These are phyloP conservation scores for Fusarium poae DNA, from an alignment of 2,329 filamentous ascomycete species.

Conservation along the genomic window DNA sequence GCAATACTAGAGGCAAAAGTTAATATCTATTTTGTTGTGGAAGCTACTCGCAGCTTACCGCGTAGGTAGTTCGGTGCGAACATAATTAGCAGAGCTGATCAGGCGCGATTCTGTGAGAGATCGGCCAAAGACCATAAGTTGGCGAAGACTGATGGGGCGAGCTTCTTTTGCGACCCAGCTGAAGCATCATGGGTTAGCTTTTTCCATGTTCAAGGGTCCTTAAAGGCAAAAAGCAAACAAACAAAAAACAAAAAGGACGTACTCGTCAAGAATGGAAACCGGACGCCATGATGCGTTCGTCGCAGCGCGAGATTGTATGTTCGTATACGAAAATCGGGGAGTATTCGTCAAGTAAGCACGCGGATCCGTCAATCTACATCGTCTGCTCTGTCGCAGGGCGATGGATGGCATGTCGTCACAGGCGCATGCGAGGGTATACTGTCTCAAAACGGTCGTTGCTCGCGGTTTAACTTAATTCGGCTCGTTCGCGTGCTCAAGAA, in stretches of 20 bases:
- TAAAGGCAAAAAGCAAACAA: background rate
- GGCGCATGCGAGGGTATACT: slow-evolving; percentile 52
- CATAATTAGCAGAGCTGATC: slow-evolving; percentile 96
- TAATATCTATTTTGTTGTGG: slow-evolving; percentile 10
- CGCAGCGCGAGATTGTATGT: slow-evolving; percentile 38
- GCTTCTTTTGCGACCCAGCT: slow-evolving; percentile 96
- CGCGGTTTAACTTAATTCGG: slow-evolving; percentile 12
- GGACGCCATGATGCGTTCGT: slow-evolving; percentile 68
- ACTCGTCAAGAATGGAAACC: slow-evolving; percentile 75
- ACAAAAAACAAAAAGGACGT: slow-evolving; percentile 48
- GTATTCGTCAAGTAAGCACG: slow-evolving; percentile 32
- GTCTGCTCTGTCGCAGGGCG: slow-evolving; percentile 61
- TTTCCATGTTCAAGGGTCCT: background rate
- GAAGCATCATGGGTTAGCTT: slow-evolving; percentile 41
- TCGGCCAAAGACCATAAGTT: slow-evolving; percentile 96
- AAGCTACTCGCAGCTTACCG: slow-evolving; percentile 44
- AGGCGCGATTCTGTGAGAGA: slow-evolving; percentile 91
- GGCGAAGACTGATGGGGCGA: slow-evolving; percentile 93
- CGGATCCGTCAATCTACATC: slow-evolving; percentile 53
- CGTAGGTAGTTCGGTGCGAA: slow-evolving; percentile 92
- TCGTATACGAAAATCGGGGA: slow-evolving; percentile 19
- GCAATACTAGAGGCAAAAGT: slow-evolving; percentile 72
- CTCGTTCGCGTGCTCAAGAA: slow-evolving; percentile 9
- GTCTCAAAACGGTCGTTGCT: slow-evolving; percentile 3
- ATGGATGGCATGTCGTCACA: slow-evolving; percentile 59